Evolutionary conservation across 805 yeast genomes (phyloP), one percentile per base, ranked within the genome.

Genomic region (Candida broadrunensis): DNA sequence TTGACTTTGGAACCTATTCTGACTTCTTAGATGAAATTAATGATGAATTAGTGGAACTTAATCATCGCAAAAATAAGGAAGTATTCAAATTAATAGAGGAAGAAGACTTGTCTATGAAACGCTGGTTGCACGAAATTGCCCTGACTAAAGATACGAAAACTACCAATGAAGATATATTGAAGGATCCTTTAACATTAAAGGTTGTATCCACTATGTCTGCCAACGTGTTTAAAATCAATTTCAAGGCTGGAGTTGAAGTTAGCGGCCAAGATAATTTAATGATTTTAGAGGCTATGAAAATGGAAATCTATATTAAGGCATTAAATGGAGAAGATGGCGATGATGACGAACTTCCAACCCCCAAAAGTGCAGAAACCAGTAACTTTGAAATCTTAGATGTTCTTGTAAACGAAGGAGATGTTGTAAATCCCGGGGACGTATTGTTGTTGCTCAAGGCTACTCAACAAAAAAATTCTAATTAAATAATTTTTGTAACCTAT

Each of bases 271-370:
- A 58, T 39, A 49, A 49, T 14, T 31, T 55, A 17, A 40, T 60
- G 13, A 46, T 62, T 35, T 41, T 62, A 11, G 67, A 62, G 44
- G 63, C 67, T 5, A 62, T 62, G 67, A 62, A 62, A 33, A 62
- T 62, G 67, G 67, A 62, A 41, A 60, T 62, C 25, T 55, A 64
- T 7, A 38, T 62, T 2, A 51, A 56, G 38, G 45, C 58, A 14
- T 43, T 48, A 6, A 37, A 35, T 30, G 52, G 44, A 24, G 48
- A 39, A 2, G 44, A 40, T 6, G 12, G 18, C 14, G 45, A 44
- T 20, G 50, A 46, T 26, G 54, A 49, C 17, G 49, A 47, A 29
- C 7, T 7, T 5, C 3, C 39, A 13, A 9, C 34, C 30, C 7
- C 17, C 36, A n/a, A 19, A 32, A n/a, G 5, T 14, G 14, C 5